Conservation (phyloP, 2,329 filamentous ascomycete genomes). For the Apiospora malaysiana region DNA sequence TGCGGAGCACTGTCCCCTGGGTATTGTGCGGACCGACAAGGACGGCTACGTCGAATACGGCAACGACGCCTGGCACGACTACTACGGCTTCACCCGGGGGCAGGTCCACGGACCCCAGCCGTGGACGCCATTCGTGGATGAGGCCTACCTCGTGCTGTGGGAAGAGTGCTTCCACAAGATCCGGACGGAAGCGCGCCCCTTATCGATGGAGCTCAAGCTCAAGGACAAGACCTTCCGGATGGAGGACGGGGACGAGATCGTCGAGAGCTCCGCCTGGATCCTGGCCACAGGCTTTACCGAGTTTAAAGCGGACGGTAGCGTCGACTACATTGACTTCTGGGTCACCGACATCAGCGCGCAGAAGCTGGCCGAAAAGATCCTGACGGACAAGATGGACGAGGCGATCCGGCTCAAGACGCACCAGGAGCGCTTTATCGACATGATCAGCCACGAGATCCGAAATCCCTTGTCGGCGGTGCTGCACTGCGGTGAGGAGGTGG, state of each 20-base stretch:
- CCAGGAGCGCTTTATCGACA: conserved; percentile 39
- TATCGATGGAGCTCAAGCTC: conserved; percentile 32
- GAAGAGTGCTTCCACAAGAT: conserved; percentile 30
- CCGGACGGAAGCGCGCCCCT: conserved; percentile 25
- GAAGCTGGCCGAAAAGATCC: conserved; percentile 35
- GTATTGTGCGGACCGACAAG: conserved; percentile 35
- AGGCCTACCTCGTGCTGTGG: conserved; percentile 29
- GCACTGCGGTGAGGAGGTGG: conserved; percentile 37
- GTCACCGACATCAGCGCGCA: conserved; percentile 37
- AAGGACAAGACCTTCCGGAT: conserved; percentile 33
- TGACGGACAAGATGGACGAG: conserved; percentile 37
- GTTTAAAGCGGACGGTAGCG: conserved; percentile 32
- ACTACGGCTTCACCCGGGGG: conserved; percentile 30
- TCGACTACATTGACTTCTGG: conserved; percentile 38
- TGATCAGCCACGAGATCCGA: conserved; percentile 39
- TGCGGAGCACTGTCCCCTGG: conserved; percentile 36
- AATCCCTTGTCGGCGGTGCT: conserved; percentile 38
- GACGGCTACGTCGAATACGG: conserved; percentile 34
- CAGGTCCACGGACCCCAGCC: conserved; percentile 29
- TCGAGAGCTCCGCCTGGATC: conserved; percentile 32
- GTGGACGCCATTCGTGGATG: conserved; percentile 33
- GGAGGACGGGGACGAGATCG: conserved; percentile 30
- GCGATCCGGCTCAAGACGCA: conserved; percentile 35
- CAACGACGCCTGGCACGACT: conserved; percentile 34
- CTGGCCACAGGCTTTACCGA: conserved; percentile 33